Percentiles rank a stretch among this genome's conserved stretches.
Evolutionary conservation across 2,329 filamentous ascomycete genomes (phyloP).

Genomic region (Colletotrichum lindemuthianum): DNA sequence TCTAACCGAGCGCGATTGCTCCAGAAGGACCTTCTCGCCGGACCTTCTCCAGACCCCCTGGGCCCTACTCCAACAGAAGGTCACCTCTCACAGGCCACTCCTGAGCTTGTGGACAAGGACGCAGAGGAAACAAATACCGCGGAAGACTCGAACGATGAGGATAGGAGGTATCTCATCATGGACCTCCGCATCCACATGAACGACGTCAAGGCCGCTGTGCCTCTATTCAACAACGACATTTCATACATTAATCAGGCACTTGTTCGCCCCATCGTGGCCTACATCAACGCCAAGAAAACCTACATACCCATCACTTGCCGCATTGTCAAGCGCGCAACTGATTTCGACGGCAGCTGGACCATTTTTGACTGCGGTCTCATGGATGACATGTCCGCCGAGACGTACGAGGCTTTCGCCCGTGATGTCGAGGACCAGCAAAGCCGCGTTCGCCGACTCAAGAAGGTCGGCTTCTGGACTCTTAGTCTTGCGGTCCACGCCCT

Average conservation of each 20-base stretch:
- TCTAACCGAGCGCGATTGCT: conserved; percentile 75
- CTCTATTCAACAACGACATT: conserved; percentile 89
- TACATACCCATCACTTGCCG: conserved; percentile 97
- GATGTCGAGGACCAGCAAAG: conserved; percentile 92
- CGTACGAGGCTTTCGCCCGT: conserved; percentile 91
- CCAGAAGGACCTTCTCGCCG: conserved; percentile 53
- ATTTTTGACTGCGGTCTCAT: conserved; percentile 93
- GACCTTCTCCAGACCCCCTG: conserved; percentile 38
- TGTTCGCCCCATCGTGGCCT: conserved; percentile 94
- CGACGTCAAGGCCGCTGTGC: conserved; percentile 91
- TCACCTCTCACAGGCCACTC: conserved; percentile 44
- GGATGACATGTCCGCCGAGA: conserved; percentile 92
- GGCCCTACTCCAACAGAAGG: conserved; percentile 45
- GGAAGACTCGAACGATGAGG: conserved; percentile 51
- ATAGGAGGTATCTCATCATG: conserved; percentile 87
- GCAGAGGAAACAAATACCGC: background rate
- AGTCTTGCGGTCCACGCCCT: conserved; percentile 92
- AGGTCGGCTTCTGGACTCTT: conserved; percentile 96
- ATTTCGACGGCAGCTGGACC: conserved; percentile 97
- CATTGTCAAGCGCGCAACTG: conserved; percentile 86
- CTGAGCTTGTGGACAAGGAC: background rate
- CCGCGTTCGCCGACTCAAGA: conserved; percentile 86
- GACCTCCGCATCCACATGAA: conserved; percentile 96
- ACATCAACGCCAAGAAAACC: conserved; percentile 94
- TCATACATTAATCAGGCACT: conserved; percentile 97